Conservation (phyloP, 2,329 filamentous ascomycete species). For the Microcera coccophila region DNA sequence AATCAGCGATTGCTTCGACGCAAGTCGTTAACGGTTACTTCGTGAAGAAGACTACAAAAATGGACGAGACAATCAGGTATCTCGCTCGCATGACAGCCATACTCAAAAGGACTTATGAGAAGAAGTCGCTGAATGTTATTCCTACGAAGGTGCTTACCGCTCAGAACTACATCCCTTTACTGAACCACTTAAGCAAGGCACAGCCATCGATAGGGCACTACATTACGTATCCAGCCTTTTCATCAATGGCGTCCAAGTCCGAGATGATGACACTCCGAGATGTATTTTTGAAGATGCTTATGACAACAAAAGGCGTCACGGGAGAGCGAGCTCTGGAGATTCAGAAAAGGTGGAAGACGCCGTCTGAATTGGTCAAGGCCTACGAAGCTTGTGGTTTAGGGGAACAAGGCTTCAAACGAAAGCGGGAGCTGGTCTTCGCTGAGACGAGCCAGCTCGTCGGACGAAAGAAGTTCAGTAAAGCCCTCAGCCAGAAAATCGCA, state of each 20-base stretch:
- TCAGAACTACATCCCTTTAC: slow-evolving; percentile 61
- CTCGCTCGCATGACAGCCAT: slow-evolving; percentile 67
- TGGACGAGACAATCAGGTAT: slow-evolving; percentile 76
- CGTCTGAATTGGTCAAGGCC: slow-evolving; percentile 65
- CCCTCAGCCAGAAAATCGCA: slow-evolving; percentile 64
- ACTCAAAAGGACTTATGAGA: slow-evolving; percentile 62
- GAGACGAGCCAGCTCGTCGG: slow-evolving; percentile 58
- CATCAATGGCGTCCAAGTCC: slow-evolving; percentile 69
- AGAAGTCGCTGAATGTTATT: slow-evolving; percentile 56
- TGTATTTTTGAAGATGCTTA: slow-evolving; percentile 78
- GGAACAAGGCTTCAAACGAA: slow-evolving; percentile 51
- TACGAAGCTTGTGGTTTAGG: slow-evolving; percentile 54
- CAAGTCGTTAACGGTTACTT: slow-evolving; percentile 79
- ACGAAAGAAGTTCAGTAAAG: slow-evolving; percentile 63
- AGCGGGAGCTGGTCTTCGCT: slow-evolving; percentile 56
- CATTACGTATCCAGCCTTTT: slow-evolving; percentile 68
- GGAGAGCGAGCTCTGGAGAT: slow-evolving; percentile 78
- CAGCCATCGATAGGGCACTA: slow-evolving; percentile 52
- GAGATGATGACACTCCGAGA: slow-evolving; percentile 70
- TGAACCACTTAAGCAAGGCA: slow-evolving; percentile 55
- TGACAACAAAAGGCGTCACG: slow-evolving; percentile 72
- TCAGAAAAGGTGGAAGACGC: slow-evolving; percentile 73
- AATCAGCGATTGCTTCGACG: slow-evolving; percentile 70
- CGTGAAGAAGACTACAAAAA: slow-evolving; percentile 68
- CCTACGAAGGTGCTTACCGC: slow-evolving; percentile 61